Base-by-base conservation (phyloP, 2,329 filamentous ascomycete species). In the Alternaria ventricosa region DNA sequence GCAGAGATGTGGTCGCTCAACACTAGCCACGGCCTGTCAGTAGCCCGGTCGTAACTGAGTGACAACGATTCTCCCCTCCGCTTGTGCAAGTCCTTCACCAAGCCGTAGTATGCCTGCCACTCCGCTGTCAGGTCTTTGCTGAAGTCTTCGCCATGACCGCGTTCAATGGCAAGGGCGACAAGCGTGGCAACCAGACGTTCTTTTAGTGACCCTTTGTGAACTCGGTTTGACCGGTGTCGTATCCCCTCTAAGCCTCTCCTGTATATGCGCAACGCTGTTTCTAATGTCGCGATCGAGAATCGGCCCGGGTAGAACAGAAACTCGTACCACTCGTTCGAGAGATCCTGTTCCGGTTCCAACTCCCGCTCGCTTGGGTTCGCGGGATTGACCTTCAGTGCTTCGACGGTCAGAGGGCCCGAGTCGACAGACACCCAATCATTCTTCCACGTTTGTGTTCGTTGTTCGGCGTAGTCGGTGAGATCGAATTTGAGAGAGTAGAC, bases 21-120 rank as follows among this genome's bases (percentile, higher is more conserved):
- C 5, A 97, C 86, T 50, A 96, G 86, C 93, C 94, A 97, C 2
- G 93, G 88, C 82, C 94, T 87, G 54, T 90, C 89, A 10, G 87
- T 85, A 51, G 87, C 85, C 1, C 86, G 79, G 73, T 98, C 96
- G 59, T 92, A 89, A 0, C 90, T 88, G 47, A 98, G 83, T 1
- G 92, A 90, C 47, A 98, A 81, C 0, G 92, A 90, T 74, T 97
- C 94, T 18, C 92, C 91, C 73, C 94, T 87, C 73, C 93, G 90
- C 73, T 92, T 94, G 76, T 98, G 94, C 44, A 99, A 83, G 76
- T 97, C 94, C 12, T 92, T 86, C 18, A 97, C 86, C 18, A 98
- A 86, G 30, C 94, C 89, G 82, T 94, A 97, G 79, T 97, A 97
- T 55, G 92, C 88, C 66, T 92, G 89, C 96, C 96, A 99, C 78